A percentile compares a stretch with the other conserved stretches of the same genome.
Conservation (phyloP, 768 basidiomycete species). For the Psilocybe cubensis region DNA sequence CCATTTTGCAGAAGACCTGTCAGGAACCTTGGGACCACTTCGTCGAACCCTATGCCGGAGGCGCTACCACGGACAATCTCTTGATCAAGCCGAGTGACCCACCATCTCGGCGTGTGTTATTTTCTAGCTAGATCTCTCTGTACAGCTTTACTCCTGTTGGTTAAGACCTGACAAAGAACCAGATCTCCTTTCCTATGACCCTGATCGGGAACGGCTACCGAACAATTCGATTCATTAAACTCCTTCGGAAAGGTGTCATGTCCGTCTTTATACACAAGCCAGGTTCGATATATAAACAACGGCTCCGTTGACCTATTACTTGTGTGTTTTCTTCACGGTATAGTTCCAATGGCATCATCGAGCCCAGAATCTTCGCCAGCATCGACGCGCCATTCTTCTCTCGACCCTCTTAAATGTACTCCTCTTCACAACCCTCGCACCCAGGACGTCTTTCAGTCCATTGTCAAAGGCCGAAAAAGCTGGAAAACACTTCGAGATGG, state of each 20-base stretch:
- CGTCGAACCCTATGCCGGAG: constrained; percentile 17
- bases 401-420: constrained; percentile 28
- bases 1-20: not conserved
- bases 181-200: constrained; percentile 33
- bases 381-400: constrained; percentile 20
- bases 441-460: constrained; percentile 65
- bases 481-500: constrained; percentile 77
- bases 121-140: constrained; percentile 30
- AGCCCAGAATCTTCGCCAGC: constrained; percentile 22
- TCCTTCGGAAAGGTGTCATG: constrained; percentile 28
- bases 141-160: constrained; percentile 39
- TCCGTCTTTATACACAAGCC: constrained; percentile 23
- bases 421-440: constrained; percentile 39
- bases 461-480: constrained; percentile 70
- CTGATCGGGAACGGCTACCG: constrained; percentile 28
- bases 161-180: constrained; percentile 30
- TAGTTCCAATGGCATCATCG: constrained; percentile 23
- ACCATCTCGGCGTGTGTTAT: constrained; percentile 26
- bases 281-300: constrained; percentile 33
- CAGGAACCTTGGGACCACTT: constrained; percentile 15
- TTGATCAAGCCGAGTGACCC: constrained; percentile 32
- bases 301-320: constrained; percentile 24
- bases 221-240: constrained; percentile 35
- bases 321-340: constrained; percentile 22
- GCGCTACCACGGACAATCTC: constrained; percentile 26